Evolutionary conservation across 2,329 filamentous ascomycete species (phyloP), one percentile per base, ranked within the genome.

Genomic region (Monilinia fructigena): DNA sequence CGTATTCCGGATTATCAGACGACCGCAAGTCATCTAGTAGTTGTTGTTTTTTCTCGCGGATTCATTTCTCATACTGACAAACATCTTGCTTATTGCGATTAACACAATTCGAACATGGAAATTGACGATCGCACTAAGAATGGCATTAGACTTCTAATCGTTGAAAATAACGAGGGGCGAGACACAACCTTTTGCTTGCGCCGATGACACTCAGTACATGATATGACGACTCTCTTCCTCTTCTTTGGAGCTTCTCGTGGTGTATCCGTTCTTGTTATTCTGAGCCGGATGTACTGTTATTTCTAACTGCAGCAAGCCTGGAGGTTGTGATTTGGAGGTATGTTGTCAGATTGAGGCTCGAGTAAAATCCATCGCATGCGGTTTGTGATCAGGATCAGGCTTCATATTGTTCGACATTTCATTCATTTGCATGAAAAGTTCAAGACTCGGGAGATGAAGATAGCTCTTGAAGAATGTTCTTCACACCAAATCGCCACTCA

Each of bases 391-490:
- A 18, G 56, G n/a, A 60, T 50, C 56, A 12, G 56, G 28, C 42
- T 50, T 50, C 56, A 60, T 48, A 12, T 38, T 50, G 56, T 6
- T n/a, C 1, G 45, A 16, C 0, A 76, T 77, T 52, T 80, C 78
- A 72, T 83, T 83, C 67, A 90, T 76, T 59, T 83, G 78, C 8
- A 79, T 78, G 62, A 90, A 82, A 89, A 89, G n/a, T 86, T 81
- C 52, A 81, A 35, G 31, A 7, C 7, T 35, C 31, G 31, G 31
- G 31, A 35, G 31, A 35, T 35, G 82, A 38, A 88, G 82, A 73
- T 91, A 91, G n/a, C 81, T 79, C 67, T 84, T 83, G 31, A 84
- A 88, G 77, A 87, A 90, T 77, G 92, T 89, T 31, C 40, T 42
- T 4, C 14, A 42, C 40, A 42, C 40, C 12, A 16, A 16, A 14